Evolutionary conservation across 768 basidiomycete species (phyloP).

Genomic region (Dendrothele bispora): DNA sequence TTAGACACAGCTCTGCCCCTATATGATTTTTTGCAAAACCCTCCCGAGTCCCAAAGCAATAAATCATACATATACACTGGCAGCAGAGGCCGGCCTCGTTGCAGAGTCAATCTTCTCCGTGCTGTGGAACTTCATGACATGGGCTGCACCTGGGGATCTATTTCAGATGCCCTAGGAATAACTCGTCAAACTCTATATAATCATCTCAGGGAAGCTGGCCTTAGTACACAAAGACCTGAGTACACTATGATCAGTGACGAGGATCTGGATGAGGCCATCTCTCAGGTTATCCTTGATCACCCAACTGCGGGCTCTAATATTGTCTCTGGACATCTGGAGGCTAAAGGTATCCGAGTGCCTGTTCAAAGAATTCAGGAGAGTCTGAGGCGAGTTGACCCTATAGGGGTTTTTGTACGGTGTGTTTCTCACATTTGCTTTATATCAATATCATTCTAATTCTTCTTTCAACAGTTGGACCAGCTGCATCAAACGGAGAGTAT

Average conservation of each 20-base stretch:
- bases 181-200: constrained; percentile 5
- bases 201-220: background rate
- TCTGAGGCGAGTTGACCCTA: constrained; percentile 6
- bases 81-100: background rate
- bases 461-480: background rate
- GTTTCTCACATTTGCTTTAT: background rate
- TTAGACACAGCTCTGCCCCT: background rate
- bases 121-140: constrained; percentile 1
- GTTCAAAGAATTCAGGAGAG: background rate
- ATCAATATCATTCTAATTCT: too few species aligned
- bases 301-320: constrained; percentile 4
- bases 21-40: background rate
- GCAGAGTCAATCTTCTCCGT: background rate
- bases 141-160: background rate
- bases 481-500: constrained; percentile 17
- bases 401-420: constrained; percentile 7
- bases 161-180: constrained; percentile 2
- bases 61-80: background rate
- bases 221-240: background rate
- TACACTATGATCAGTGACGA: background rate
- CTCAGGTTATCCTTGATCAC: background rate
- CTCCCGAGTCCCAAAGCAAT: background rate
- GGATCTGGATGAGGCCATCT: constrained; percentile 6
- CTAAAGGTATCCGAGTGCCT: constrained; percentile 1
- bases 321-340: constrained; percentile 3